These are phyloP conservation scores for Termitomyces sp. DNA, from an alignment of 768 basidiomycete species.

Conservation along the genomic window DNA sequence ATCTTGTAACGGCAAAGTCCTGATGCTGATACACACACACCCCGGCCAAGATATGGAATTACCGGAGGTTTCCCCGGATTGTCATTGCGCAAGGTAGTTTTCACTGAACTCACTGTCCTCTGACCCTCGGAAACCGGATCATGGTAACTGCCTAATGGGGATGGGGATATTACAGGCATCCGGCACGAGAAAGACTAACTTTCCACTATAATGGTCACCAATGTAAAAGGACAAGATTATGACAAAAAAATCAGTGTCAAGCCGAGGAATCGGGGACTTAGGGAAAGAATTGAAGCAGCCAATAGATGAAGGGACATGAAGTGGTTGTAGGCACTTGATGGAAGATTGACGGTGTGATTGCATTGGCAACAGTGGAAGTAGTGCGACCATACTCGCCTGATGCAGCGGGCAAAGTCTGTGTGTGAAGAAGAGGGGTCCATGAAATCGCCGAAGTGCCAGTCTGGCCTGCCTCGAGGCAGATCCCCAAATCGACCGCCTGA, in stretches of 20 bases:
- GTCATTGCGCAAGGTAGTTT: neutral
- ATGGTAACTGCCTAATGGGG: constrained; percentile 32
- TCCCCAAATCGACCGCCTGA: constrained; percentile 12
- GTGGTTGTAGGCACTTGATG: constrained; percentile 3
- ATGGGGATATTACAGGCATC: constrained; percentile 28
- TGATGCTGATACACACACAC: constrained; percentile 3
- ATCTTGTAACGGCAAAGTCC: constrained; percentile 3
- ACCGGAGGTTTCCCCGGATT: constrained; percentile 15
- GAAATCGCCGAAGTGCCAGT: constrained; percentile 21
- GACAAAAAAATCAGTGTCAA: constrained; percentile 12
- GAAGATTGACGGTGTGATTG: constrained; percentile 2
- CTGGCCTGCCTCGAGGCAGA: constrained; percentile 24
- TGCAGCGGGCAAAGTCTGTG: constrained; percentile 15
- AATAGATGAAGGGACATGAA: neutral
- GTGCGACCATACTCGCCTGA: constrained; percentile 1
- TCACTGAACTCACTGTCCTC: neutral
- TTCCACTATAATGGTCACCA: constrained; percentile 1
- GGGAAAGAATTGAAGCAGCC: neutral
- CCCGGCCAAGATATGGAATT: constrained; percentile 2
- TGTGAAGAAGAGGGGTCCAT: constrained; percentile 8
- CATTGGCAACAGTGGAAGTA: neutral
- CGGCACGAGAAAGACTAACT: constrained; percentile 12
- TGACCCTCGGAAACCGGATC: constrained; percentile 42
- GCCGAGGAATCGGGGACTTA: neutral
- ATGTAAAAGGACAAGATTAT: constrained; percentile 4